These are phyloP conservation scores for Pugionium cornutum DNA, from an alignment of 345 rosid species.

Conservation along the genomic window DNA sequence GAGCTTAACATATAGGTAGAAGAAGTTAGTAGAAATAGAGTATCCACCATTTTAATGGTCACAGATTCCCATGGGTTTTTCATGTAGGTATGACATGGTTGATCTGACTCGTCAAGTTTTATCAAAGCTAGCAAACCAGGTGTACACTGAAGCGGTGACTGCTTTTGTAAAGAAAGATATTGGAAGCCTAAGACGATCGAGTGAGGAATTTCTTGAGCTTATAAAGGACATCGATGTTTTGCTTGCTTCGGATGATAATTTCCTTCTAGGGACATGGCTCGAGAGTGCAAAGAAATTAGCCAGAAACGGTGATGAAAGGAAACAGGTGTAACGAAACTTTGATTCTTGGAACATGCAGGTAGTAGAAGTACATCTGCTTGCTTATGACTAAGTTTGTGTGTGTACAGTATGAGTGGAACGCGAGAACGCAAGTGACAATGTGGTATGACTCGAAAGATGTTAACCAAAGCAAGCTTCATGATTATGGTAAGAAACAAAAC, in stretches of 20 bases:
- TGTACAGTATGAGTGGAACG: slow-evolving; percentile 83
- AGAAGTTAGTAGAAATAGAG: slow-evolving; percentile 5
- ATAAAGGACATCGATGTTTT: slow-evolving; percentile 71
- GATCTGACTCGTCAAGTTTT: slow-evolving; percentile 89
- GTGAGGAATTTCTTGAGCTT: slow-evolving; percentile 62
- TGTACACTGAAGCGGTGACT: slow-evolving; percentile 60
- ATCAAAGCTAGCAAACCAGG: slow-evolving; percentile 86
- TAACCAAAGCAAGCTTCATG: slow-evolving; percentile 86
- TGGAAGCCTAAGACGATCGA: slow-evolving; percentile 44
- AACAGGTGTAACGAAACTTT: slow-evolving; percentile 51
- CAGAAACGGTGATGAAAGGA: slow-evolving; percentile 55
- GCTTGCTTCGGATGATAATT: slow-evolving; percentile 82
- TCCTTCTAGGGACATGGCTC: slow-evolving; percentile 90
- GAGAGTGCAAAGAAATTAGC: slow-evolving; percentile 79
- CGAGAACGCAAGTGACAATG: slow-evolving; percentile 94
- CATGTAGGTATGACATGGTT: slow-evolving; percentile 85
- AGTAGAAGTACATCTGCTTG: slow-evolving; percentile 11
- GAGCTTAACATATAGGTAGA: slow-evolving; percentile 80
- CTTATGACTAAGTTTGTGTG: slow-evolving; percentile 23
- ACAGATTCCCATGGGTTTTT: slow-evolving; percentile 24
- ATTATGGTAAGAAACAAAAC: slow-evolving; percentile 59
- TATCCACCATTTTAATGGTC: slow-evolving; percentile 12
- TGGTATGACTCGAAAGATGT: slow-evolving; percentile 75
- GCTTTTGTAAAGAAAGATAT: slow-evolving; percentile 61
- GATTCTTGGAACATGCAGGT: neutral